A percentile compares a stretch with the other conserved stretches of the same genome.
Conservation (phyloP, 2,329 filamentous ascomycete species). For the Cytospora leucostoma region DNA sequence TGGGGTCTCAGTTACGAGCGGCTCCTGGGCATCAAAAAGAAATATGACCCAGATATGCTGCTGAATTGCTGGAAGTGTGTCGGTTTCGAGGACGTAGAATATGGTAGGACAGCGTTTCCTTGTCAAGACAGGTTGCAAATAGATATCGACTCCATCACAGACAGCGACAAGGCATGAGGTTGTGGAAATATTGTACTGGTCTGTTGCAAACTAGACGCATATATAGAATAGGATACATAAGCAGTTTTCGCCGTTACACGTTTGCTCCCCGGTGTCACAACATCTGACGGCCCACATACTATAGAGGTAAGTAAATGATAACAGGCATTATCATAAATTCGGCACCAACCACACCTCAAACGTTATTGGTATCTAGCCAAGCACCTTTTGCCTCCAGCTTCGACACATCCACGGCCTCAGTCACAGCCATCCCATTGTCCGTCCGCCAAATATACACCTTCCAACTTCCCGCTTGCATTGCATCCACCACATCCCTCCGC, state of each 20-base stretch:
- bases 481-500: slow-evolving; percentile 13
- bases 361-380: neutral
- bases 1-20: slow-evolving; percentile 5
- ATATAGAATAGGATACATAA: no score
- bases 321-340: no score
- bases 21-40: slow-evolving; percentile 4
- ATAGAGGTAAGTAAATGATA: no score
- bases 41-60: slow-evolving; percentile 6
- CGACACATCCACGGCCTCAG: neutral
- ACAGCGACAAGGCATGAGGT: no score
- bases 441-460: slow-evolving; percentile 3
- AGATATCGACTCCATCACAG: neutral
- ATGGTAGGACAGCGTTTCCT: neutral
- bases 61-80: slow-evolving; percentile 15
- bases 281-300: no score
- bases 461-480: neutral
- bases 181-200: no score
- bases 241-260: no score
- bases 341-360: neutral
- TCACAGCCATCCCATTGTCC: neutral
- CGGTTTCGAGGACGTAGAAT: neutral
- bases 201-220: no score
- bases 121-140: slow-evolving; percentile 7
- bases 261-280: no score
- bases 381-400: neutral